phyloP scores from a whole-genome alignment of 768 basidiomycete genomes.

The Paxillus ammoniavirescens region DNA sequence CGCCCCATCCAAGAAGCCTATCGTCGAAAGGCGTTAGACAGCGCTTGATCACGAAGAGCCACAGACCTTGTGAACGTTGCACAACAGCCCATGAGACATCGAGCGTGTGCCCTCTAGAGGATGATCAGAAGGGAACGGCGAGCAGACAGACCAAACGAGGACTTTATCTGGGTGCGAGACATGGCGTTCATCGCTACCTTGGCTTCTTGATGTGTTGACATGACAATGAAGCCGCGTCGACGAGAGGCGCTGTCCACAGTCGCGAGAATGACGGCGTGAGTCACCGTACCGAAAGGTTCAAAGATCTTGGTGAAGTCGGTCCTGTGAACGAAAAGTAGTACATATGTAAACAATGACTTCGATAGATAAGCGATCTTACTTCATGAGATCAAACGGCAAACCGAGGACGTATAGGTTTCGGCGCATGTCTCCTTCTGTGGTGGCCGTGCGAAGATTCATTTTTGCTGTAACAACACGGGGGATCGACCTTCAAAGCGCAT shows the following conservation, averaged over 20 bases:
- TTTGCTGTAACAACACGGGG: conserved; percentile 19
- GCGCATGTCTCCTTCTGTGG: conserved; percentile 42
- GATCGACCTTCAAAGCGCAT: conserved; percentile 36
- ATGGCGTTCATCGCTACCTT: conserved; percentile 62
- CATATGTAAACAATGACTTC: neutral
- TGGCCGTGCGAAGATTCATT: conserved; percentile 11
- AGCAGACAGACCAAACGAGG: conserved; percentile 13
- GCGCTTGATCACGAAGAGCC: neutral
- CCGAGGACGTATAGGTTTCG: conserved; percentile 86
- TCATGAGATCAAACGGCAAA: conserved; percentile 76
- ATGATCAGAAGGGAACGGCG: conserved; percentile 1
- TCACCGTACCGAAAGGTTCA: conserved; percentile 62
- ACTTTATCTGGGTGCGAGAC: conserved; percentile 73
- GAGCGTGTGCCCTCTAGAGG: conserved; percentile 62
- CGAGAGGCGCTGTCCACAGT: conserved; percentile 83
- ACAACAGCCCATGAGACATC: conserved; percentile 89
- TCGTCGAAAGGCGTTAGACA: conserved; percentile 3
- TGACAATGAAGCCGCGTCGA: conserved; percentile 80
- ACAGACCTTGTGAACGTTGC: conserved; percentile 75
- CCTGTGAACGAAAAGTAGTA: conserved; percentile 16
- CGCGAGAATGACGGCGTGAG: conserved; percentile 78
- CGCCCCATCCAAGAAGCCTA: conserved; percentile 80
- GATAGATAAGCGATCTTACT: conserved; percentile 42
- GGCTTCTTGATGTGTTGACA: conserved; percentile 73
- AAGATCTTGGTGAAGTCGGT: conserved; percentile 64